phyloP scores from a whole-genome alignment of 2,329 filamentous ascomycete species.

The Teratosphaeria destructans region DNA sequence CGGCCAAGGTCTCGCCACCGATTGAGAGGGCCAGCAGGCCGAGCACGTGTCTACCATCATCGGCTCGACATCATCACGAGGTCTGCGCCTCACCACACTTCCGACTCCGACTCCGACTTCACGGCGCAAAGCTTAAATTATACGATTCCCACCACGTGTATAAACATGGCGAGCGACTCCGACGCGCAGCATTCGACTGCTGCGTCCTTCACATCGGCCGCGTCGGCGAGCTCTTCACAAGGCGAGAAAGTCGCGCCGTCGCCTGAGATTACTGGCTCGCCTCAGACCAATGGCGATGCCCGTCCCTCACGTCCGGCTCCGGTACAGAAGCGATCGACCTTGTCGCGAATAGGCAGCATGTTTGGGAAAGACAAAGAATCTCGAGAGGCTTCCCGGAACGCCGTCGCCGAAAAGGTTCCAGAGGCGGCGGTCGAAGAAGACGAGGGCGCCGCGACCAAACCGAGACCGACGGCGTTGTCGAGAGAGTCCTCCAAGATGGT shows the following conservation, averaged over 20 bases:
- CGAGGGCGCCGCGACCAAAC: constrained; percentile 6
- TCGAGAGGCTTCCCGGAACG: constrained; percentile 11
- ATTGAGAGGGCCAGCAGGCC: neutral
- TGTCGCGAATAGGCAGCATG: constrained; percentile 32
- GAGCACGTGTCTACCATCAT: neutral
- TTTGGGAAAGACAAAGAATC: constrained; percentile 25
- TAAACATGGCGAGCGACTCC: neutral
- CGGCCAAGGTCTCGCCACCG: neutral
- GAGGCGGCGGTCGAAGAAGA: constrained; percentile 18
- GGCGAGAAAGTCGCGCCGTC: constrained; percentile 1
- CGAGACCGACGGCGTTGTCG: constrained; percentile 18
- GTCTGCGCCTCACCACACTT: neutral
- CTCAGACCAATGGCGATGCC: constrained; percentile 12
- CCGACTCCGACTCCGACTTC: neutral
- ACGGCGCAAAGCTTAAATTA: neutral
- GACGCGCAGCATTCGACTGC: constrained; percentile 23
- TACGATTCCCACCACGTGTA: neutral
- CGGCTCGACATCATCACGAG: neutral
- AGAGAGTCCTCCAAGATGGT: constrained; percentile 21
- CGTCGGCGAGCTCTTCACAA: constrained; percentile 28
- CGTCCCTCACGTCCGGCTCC: constrained; percentile 13
- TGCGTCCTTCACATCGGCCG: constrained; percentile 34
- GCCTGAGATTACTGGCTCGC: neutral
- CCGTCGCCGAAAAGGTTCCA: constrained; percentile 17
- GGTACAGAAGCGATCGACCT: constrained; percentile 27